A percentile compares a stretch with the other conserved stretches of the same genome.
These are phyloP conservation scores for Aspergillus cristatus DNA, from an alignment of 495 filamentous ascomycete species.

Conservation along the genomic window DNA sequence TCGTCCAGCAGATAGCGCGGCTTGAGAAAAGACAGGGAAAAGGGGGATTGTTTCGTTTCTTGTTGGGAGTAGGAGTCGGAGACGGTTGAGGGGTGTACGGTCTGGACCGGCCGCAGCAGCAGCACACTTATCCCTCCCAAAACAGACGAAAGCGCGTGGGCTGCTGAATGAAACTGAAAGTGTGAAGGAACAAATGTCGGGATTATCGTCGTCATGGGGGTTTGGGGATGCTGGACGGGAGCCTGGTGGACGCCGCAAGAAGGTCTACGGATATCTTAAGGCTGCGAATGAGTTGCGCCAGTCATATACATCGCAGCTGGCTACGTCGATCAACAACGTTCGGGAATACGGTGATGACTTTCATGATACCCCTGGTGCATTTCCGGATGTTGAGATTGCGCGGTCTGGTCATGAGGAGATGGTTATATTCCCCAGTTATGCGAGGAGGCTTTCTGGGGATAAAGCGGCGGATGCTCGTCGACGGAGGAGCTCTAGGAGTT, in stretches of 20 bases:
- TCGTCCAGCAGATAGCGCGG: slow-evolving; percentile 54
- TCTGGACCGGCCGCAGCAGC: background rate
- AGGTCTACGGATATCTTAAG: slow-evolving; percentile 74
- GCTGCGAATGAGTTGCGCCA: slow-evolving; percentile 89
- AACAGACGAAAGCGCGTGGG: slow-evolving; percentile 9
- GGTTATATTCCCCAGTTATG: slow-evolving; percentile 89
- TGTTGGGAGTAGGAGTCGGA: slow-evolving; percentile 36
- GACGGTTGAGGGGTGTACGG: slow-evolving; percentile 27
- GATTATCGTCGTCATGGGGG: slow-evolving; percentile 19
- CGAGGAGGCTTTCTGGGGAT: slow-evolving; percentile 47
- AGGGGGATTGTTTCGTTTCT: slow-evolving; percentile 42
- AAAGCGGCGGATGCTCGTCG: slow-evolving; percentile 11
- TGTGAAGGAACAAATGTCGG: slow-evolving; percentile 28
- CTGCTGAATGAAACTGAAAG: too few relatives aligned
- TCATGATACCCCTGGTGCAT: slow-evolving; percentile 60
- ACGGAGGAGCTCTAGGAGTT: slow-evolving; percentile 21
- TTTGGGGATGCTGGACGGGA: slow-evolving; percentile 36
- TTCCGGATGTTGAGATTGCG: slow-evolving; percentile 72
- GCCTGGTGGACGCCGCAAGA: slow-evolving; percentile 62
- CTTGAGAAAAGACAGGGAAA: slow-evolving; percentile 26
- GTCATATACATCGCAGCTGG: slow-evolving; percentile 56
- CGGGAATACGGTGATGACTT: slow-evolving; percentile 44
- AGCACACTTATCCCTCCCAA: background rate
- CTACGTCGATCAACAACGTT: slow-evolving; percentile 38
- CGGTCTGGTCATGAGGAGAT: slow-evolving; percentile 80